Percentiles rank a stretch among this genome's conserved stretches.
phyloP scores from a whole-genome alignment of 2,329 filamentous ascomycete species.

The Lachnellula willkommii region DNA sequence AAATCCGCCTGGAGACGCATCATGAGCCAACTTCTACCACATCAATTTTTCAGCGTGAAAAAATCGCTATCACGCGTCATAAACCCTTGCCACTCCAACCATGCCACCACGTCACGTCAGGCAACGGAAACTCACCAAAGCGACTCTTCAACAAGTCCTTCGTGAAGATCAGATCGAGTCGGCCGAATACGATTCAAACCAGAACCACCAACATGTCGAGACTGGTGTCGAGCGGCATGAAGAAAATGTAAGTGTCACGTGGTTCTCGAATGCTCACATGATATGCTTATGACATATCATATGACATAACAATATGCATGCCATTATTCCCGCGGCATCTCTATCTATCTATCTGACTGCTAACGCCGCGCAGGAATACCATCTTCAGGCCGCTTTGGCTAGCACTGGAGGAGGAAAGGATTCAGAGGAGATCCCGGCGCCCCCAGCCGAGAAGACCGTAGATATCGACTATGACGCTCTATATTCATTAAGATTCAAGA shows the following conservation, averaged over 20 bases:
- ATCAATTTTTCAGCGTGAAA: conserved; percentile 26
- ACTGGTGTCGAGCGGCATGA: conserved; percentile 96
- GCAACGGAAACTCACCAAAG: conserved; percentile 49
- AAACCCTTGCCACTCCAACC: conserved; percentile 13
- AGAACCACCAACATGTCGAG: conserved; percentile 78
- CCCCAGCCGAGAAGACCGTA: conserved; percentile 55
- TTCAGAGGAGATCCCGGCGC: conserved; percentile 51
- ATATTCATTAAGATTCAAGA: conserved; percentile 72
- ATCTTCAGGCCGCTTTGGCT: conserved; percentile 32
- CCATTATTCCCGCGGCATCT: background rate
- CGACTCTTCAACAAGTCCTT: conserved; percentile 47
- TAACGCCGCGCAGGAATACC: conserved; percentile 28
- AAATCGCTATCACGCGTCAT: conserved; percentile 23
- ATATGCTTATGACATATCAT: conserved; percentile 8
- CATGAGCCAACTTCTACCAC: conserved; percentile 19
- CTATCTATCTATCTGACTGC: background rate
- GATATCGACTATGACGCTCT: conserved; percentile 80
- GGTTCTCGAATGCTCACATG: conserved; percentile 4
- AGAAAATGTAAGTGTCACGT: conserved; percentile 74
- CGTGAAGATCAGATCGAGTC: conserved; percentile 87
- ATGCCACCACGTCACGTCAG: background rate
- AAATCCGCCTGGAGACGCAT: conserved; percentile 22
- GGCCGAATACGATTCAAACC: conserved; percentile 67
- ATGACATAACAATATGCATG: conserved; percentile 20
- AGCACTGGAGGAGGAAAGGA: conserved; percentile 24